A percentile compares a stretch with the other conserved stretches of the same genome.
These are phyloP conservation scores for Fusarium chuoi DNA, from an alignment of 2,329 filamentous ascomycete species.

Conservation along the genomic window DNA sequence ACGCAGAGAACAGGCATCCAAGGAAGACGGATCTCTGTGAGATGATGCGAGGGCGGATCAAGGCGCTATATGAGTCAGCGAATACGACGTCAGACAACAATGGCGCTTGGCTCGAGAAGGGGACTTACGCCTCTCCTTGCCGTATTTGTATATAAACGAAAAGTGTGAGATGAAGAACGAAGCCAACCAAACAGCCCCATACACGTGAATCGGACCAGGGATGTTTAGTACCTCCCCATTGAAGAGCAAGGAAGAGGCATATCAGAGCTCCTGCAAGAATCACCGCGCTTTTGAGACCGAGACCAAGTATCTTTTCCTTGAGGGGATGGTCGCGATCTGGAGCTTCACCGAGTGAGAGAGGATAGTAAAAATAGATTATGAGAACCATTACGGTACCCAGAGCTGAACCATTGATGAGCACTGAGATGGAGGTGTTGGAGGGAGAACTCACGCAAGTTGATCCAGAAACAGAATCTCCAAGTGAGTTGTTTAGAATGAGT, in stretches of 20 bases:
- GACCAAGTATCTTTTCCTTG: slow-evolving; percentile 6
- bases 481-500: slow-evolving; percentile 32
- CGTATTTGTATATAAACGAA: slow-evolving; percentile 25
- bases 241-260: slow-evolving; percentile 37
- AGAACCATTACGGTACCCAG: slow-evolving; percentile 17
- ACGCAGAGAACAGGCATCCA: slow-evolving; percentile 26
- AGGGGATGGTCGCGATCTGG: not conserved
- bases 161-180: slow-evolving; percentile 20
- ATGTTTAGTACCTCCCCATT: slow-evolving; percentile 39
- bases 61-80: slow-evolving; percentile 2
- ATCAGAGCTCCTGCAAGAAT: slow-evolving; percentile 19
- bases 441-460: slow-evolving; percentile 30
- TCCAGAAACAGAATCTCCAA: slow-evolving; percentile 41
- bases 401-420: not conserved
- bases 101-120: not conserved
- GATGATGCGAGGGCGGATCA: slow-evolving; percentile 30
- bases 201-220: slow-evolving; percentile 38
- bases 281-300: slow-evolving; percentile 28
- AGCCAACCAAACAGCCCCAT: slow-evolving; percentile 38
- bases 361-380: slow-evolving; percentile 23
- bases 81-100: too few relatives aligned
- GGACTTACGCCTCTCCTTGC: slow-evolving; percentile 23
- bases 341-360: slow-evolving; percentile 11
- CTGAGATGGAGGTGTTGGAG: too few relatives aligned
- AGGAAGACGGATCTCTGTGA: slow-evolving; percentile 28